A percentile compares a stretch with the other conserved stretches of the same genome.
These are phyloP conservation scores for Phytophthora kernoviae DNA, from an alignment of 352 stramenopile species.

Conservation along the genomic window DNA sequence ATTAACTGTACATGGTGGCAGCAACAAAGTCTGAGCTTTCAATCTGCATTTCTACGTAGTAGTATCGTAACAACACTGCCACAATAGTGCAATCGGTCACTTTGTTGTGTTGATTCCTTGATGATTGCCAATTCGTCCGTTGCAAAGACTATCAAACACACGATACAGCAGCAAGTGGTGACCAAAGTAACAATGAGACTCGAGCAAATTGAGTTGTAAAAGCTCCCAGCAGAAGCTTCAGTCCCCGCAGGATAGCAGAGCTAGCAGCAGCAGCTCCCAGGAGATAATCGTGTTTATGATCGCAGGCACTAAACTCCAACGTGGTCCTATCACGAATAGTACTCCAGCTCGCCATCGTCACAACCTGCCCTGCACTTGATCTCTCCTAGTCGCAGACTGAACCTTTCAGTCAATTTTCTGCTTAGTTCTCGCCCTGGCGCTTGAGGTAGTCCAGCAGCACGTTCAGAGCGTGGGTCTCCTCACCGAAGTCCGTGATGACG, in stretches of 20 bases:
- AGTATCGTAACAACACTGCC: too few species aligned
- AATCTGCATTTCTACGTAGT: too few species aligned
- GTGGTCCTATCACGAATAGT: conserved; percentile 1
- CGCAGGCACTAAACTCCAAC: conserved; percentile 4
- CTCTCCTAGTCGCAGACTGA: conserved; percentile 35
- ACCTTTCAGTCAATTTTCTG: conserved; percentile 5
- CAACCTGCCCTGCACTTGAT: conserved; percentile 32
- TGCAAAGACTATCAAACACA: too few species aligned
- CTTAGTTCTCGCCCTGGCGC: conserved; percentile 92
- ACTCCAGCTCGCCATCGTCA: conserved; percentile 9
- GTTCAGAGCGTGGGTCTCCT: conserved; percentile 98
- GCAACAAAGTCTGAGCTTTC: too few species aligned
- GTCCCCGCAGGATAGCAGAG: conserved; percentile 22
- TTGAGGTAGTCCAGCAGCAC: conserved; percentile 99
- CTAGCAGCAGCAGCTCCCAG: conserved; percentile 21
- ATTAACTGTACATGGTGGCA: too few species aligned
- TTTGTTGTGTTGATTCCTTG: too few species aligned
- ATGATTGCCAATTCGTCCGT: too few species aligned
- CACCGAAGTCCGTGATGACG: conserved; percentile 99
- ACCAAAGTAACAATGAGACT: conserved; percentile 2
- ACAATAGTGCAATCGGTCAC: too few species aligned
- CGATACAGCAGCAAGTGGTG: too few species aligned
- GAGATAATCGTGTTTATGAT: conserved; percentile 33
- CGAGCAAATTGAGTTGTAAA: conserved; percentile 25
- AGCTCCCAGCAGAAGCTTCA: conserved; percentile 52